Conservation (phyloP, 2,329 filamentous ascomycete genomes). For the Epicoccum sorghinum region DNA sequence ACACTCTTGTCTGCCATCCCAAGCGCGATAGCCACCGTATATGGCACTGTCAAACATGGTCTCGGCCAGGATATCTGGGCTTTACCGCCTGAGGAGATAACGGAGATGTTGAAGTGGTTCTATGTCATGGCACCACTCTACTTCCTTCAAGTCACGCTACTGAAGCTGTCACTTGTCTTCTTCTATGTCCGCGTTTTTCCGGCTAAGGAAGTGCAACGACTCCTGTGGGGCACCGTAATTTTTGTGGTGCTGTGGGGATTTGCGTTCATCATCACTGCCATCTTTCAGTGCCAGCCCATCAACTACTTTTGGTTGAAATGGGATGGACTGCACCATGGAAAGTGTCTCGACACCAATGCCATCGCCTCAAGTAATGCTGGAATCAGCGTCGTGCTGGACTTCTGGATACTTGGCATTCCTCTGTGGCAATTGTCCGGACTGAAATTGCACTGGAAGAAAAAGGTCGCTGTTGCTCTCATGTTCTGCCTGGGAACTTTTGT, state of each 20-base stretch:
- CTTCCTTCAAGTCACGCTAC: conserved; percentile 37
- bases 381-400: conserved; percentile 44
- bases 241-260: conserved; percentile 36
- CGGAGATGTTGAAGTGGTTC: conserved; percentile 49
- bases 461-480: conserved; percentile 48
- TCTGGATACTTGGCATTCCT: conserved; percentile 45
- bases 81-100: conserved; percentile 50
- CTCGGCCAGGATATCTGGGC: conserved; percentile 62
- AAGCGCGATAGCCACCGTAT: conserved; percentile 35
- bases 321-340: conserved; percentile 38
- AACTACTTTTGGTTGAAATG: conserved; percentile 44
- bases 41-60: conserved; percentile 43
- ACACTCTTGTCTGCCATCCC: conserved; percentile 31
- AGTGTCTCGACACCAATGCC: conserved; percentile 45
- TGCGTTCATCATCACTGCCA: conserved; percentile 27
- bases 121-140: conserved; percentile 47
- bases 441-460: conserved; percentile 47
- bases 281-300: conserved; percentile 47
- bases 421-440: conserved; percentile 43
- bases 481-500: conserved; percentile 50
- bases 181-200: conserved; percentile 44
- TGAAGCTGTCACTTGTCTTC: conserved; percentile 40
- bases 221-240: conserved; percentile 33
- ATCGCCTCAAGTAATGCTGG: conserved; percentile 42
- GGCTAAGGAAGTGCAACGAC: conserved; percentile 23